Percentiles rank a stretch among this genome's conserved stretches.
Evolutionary conservation across 208 protist species (phyloP).

Genomic region (Trypanosoma caninum): DNA sequence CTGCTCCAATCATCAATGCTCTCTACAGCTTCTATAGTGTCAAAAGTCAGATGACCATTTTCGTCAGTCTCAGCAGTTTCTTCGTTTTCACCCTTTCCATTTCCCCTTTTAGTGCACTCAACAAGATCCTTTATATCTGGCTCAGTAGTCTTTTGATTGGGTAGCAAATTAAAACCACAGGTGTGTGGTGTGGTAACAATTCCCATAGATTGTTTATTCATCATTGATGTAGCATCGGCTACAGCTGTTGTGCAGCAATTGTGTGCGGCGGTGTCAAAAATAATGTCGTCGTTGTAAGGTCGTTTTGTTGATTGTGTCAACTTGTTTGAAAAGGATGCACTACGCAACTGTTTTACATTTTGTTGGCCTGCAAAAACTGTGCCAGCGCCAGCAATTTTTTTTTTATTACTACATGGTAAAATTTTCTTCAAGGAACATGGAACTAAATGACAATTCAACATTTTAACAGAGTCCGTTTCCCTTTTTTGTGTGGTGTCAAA

Average conservation of each 20-base stretch:
- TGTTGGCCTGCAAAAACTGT: background rate
- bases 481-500: background rate
- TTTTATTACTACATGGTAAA: background rate
- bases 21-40: background rate
- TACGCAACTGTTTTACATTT: background rate
- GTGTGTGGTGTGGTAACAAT: too few species aligned
- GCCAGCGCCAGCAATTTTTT: background rate
- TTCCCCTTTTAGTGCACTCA: background rate
- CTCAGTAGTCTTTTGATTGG: too few species aligned
- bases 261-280: constrained; percentile 11
- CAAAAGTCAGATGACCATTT: background rate
- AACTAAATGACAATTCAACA: constrained; percentile 18
- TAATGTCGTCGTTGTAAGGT: constrained; percentile 25
- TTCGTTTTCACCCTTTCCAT: background rate
- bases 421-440: constrained; percentile 18
- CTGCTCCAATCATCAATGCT: constrained; percentile 2
- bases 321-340: constrained; percentile 1
- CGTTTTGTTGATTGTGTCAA: constrained; percentile 11
- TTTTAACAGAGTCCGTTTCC: background rate
- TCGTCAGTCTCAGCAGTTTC: background rate
- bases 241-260: background rate
- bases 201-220: too few species aligned
- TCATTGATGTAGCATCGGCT: background rate
- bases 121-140: too few species aligned
- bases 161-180: too few species aligned